phyloP scores from a whole-genome alignment of 805 yeast species.

The Yamadazyma endophytica region DNA sequence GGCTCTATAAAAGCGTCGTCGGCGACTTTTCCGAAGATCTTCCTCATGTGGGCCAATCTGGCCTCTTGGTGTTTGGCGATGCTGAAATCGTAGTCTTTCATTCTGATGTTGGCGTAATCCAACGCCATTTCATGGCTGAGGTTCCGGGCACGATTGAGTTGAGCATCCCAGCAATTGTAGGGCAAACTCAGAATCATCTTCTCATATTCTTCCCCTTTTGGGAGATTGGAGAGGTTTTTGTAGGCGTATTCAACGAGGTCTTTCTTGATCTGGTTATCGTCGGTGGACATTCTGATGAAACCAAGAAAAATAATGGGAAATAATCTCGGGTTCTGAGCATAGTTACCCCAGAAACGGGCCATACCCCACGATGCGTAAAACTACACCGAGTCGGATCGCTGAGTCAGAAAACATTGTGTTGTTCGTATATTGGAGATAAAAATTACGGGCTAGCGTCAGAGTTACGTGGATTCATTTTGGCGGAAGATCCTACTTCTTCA shows the following conservation, averaged over 20 bases:
- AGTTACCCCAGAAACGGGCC: no score
- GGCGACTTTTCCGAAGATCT: constrained; percentile 48
- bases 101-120: constrained; percentile 29
- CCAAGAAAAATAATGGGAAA: no score
- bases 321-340: no score
- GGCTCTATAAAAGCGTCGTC: constrained; percentile 45
- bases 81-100: constrained; percentile 27
- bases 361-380: no score
- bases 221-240: constrained; percentile 28
- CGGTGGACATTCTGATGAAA: constrained; percentile 30
- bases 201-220: constrained; percentile 43
- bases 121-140: constrained; percentile 30
- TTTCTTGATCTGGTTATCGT: constrained; percentile 21
- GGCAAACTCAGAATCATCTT: constrained; percentile 52
- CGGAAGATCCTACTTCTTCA: constrained; percentile 7
- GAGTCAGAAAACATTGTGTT: no score
- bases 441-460: no score
- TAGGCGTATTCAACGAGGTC: constrained; percentile 33
- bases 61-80: constrained; percentile 26
- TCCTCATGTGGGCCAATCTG: constrained; percentile 29
- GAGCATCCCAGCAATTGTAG: constrained; percentile 34
- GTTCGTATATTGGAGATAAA: no score
- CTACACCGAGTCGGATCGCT: no score
- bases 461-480: no score
- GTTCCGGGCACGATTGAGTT: constrained; percentile 23